These are phyloP conservation scores for Mortierella sp. DNA, from an alignment of 371 early-diverging fungal genomes.

Conservation along the genomic window DNA sequence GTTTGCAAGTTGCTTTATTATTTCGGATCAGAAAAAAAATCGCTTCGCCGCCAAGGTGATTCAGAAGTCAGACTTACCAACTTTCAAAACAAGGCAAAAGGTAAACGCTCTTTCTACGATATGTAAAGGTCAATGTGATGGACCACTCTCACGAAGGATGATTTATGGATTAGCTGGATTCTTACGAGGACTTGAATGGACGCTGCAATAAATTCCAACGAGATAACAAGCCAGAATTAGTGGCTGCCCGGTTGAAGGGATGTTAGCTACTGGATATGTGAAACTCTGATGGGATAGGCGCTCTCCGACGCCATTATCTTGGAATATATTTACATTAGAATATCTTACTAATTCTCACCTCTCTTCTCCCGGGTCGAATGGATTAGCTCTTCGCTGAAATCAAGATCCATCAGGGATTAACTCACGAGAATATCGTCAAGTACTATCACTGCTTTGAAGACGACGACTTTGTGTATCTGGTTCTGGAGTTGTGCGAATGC, in stretches of 20 bases:
- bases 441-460: conserved; percentile 93
- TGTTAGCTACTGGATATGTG: no score
- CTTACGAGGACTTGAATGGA: no score
- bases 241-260: no score
- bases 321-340: no score
- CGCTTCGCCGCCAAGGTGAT: conserved; percentile 88
- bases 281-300: no score
- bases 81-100: conserved; percentile 74
- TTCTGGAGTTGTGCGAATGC: conserved; percentile 96
- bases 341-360: background rate
- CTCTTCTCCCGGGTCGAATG: background rate
- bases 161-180: no score
- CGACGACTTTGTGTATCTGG: conserved; percentile 88
- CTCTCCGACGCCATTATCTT: background rate
- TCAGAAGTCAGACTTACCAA: conserved; percentile 69
- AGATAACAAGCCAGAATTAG: no score
- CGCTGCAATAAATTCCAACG: no score
- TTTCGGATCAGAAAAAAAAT: conserved; percentile 58
- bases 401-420: conserved; percentile 84
- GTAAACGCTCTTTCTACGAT: conserved; percentile 48
- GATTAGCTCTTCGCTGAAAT: conserved; percentile 86
- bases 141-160: no score
- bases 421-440: conserved; percentile 89
- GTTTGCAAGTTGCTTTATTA: conserved; percentile 90
- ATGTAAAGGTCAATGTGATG: no score